Evolutionary conservation across 768 basidiomycete species (phyloP), one percentile per base, ranked within the genome.

Genomic region (Phylloporus sp.): DNA sequence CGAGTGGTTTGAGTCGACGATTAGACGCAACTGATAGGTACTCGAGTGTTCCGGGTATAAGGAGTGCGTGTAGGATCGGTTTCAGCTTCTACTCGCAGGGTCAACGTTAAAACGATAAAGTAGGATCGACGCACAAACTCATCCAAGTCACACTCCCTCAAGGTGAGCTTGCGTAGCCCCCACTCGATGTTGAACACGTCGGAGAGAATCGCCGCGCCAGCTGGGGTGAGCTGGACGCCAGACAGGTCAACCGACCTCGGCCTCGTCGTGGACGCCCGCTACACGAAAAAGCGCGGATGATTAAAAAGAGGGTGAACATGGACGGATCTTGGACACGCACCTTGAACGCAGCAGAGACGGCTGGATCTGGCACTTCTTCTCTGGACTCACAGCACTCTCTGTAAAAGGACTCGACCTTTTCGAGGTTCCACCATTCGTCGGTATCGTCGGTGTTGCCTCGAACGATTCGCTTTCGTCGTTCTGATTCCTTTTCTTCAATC

Each of bases 171-270:
- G 24, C 87, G 76, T 18, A 97, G 72, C 0, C 94, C 95, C 89
- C 94, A 97, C 68, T 97, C 92, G 51, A 97, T 86, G 8, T 84
- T 82, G 56, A 98, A 84, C 13, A 97, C 83, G 69, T 98, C 95
- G 0, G 95, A 87, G 16, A 99, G 77, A 16, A 93, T 84, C 12
- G 86, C 84, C 0, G 91, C 87, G 0, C 81, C 76, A 2, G 83
- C 77, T 2, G 77, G 67, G 1, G 81, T 87, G 18, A 98, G 76
- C 59, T 85, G 86, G 20, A 87, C 81, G 10, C 88, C 81, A 2
- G 91, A 86, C n/a, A 92, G 73, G 66, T 93, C 88, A 16, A 94
- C 78, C 0, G 84, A 76, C 16, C 91, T 80, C 0, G 91, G 90
- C 36, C 71, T 75, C 10, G 74, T 76, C 10, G 71, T 61, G 18